Base-by-base conservation (phyloP, 805 yeast genomes). In the Helenozyma baotianmanensis region DNA sequence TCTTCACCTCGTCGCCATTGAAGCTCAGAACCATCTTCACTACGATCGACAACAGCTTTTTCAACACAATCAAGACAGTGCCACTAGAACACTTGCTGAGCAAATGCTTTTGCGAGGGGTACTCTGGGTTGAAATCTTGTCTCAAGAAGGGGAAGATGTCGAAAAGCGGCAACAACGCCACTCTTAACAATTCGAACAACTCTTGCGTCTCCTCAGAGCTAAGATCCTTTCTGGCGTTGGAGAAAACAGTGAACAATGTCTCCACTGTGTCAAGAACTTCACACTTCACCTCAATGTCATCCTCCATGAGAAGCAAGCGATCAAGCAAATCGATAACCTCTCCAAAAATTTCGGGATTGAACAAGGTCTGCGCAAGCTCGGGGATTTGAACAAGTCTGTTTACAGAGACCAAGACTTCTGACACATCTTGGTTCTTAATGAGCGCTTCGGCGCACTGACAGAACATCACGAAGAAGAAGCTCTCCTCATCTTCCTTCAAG, bases 381-480 rank as follows among this genome's bases (percentile, higher is more conserved):
- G 74, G 62, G 24, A 78, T 72, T 28, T 68, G 72, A 21, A 86
- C 63, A 12, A 88, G 62, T 35, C 76, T 69, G 21, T 53, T 54
- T 36, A 63, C 47, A 1, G 68, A 60, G 2, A 60, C 62, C 38
- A 89, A 54, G 0, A 82, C 78, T 2, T 62, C 61, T 9, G 72
- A 48, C 3, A 79, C 72, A 32, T 63, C 53, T 30, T 70, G 72
- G 29, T 62, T 61, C 33, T 51, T 60, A 12, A 82, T 71, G 40
- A 88, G 64, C 1, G 82, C 74, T 46, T 85, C 95, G 29, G 88
- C 69, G 53, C 96, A 86, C 45, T 85, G 83, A 9, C 96, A 84
- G 59, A 82, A 84, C 24, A 89, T 55, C 19, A 88, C 80, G 51
- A 86, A 83, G 56, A 83, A 80, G 45, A 88, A 83, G 40, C 76